Base-by-base conservation (phyloP, 768 basidiomycete genomes). In the Austroboletus eburneus region DNA sequence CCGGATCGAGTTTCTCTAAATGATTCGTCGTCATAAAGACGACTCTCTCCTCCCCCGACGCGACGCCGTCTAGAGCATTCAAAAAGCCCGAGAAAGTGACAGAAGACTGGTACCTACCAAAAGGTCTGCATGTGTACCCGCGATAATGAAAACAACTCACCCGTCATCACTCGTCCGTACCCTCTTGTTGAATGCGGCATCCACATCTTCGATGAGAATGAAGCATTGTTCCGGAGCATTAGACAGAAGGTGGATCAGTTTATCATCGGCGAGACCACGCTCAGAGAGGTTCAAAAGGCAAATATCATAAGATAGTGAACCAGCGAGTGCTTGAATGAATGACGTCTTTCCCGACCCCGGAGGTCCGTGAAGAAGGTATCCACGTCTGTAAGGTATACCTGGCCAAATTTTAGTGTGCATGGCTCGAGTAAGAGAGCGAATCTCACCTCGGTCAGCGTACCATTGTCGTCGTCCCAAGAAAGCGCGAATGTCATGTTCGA, bases 1-100 rank as follows among this genome's bases (percentile, higher is more conserved):
- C 96, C 6, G 91, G 86, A 67, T 99, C 96, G 29, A 99, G 79
- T 51, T 75, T 77, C 49, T 88, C 82, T 44, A 89, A 64, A 57
- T 98, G 96, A 66, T 99, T 99, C n/a, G 96, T 98, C 0, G 96
- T 99, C 85, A 99, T 89, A 70, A 99, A 99, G 29, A 99, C 81
- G 62, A 99, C 85, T n/a, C 96, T 84, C 59, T 96, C 93, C 69
- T 97, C 94, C 34, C 93, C 91, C 10, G 95, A 96, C 5, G 92
- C 95, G 23, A 99, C 95, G 16, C 96, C 96, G 61, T 99, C 96
- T 3, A 99, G 74, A 13, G 94, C 93, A 57, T 99, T 99, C 35
- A 99, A 72, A 62, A 98, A 90, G 22, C 96, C 96, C 8, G 95
- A 97, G 70, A 99, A 98, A 4, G 96, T 98, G 29, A 99, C 86